Percentiles rank a stretch among this genome's conserved stretches.
These are phyloP conservation scores for Panicum miliaceum DNA, from an alignment of 176 grass and related monocot species.

Conservation along the genomic window DNA sequence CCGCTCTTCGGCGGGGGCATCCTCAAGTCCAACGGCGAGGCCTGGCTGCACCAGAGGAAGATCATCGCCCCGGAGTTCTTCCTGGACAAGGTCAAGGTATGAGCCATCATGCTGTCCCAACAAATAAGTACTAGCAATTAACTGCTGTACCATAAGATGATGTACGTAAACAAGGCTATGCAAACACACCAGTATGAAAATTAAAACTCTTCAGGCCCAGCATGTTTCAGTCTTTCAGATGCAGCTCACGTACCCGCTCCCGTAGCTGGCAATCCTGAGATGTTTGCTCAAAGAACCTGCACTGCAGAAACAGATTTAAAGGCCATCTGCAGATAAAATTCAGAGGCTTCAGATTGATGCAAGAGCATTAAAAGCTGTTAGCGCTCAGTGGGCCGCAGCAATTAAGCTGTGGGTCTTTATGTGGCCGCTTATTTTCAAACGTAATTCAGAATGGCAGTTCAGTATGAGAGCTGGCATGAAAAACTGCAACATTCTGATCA, in stretches of 20 bases:
- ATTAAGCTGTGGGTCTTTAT: conserved; percentile 40
- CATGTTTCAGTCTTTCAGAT: conserved; percentile 16
- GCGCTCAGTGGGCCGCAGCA: conserved; percentile 35
- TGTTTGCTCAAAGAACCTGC: conserved; percentile 15
- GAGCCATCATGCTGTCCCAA: not conserved
- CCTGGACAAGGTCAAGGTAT: conserved; percentile 91
- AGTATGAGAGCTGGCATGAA: conserved; percentile 15
- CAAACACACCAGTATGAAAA: not conserved
- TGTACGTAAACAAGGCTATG: not conserved
- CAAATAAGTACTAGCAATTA: not conserved
- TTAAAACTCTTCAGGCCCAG: not conserved
- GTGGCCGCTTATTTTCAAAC: conserved; percentile 35
- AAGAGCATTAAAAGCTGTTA: conserved; percentile 25
- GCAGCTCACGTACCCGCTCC: not conserved
- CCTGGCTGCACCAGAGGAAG: conserved; percentile 82
- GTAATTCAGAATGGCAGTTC: conserved; percentile 42
- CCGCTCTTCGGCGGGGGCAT: conserved; percentile 88
- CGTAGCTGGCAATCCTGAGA: conserved; percentile 12
- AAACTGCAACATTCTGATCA: conserved; percentile 22
- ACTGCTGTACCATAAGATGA: not conserved
- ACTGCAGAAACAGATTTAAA: conserved; percentile 19
- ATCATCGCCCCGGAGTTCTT: conserved; percentile 97
- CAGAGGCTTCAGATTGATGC: not conserved
- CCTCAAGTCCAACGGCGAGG: conserved; percentile 85
- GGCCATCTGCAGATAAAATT: not conserved